Evolutionary conservation across 129 eudicot species (phyloP), one percentile per base, ranked within the genome.

Genomic region (Logfia minima): DNA sequence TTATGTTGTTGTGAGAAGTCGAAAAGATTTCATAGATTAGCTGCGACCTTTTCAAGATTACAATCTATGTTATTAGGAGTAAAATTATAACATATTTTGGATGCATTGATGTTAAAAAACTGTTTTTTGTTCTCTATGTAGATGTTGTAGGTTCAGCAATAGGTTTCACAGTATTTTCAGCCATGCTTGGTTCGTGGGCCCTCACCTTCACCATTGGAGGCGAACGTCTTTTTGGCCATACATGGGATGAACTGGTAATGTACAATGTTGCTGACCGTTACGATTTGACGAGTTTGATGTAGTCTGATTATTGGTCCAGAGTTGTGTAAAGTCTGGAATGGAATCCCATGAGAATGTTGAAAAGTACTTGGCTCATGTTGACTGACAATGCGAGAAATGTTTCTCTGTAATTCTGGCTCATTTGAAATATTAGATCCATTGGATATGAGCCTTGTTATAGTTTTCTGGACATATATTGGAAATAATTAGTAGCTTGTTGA

Each of bases 181-280:
- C 80, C 45, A 22, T 90, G 29, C 80, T 93, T 24, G 87, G 86
- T 76, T 84, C 96, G 1, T 93, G 98, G 98, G 88, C 97, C 45
- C 73, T 93, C 66, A 89, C 97, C 10, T 93, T 93, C 78, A 72
- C 86, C 48, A 83, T 90, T 53, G 98, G 98, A 80, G 98, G 98
- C 18, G 96, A 93, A 84, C 84, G 62, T 16, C 96, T 93, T 60
- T 85, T 93, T 63, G 98, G 98, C 74, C 97, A 83, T 79, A 82
- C 84, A n/a, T 93, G 98, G 97, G 80, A 90, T 83, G 89, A 93
- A 75, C 85, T 93, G 29, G 93, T 93, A 61, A 93, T 93, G 97
- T 90, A 90, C 91, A 93, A 93, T 78, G 85, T 90, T 78, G 98
- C 98, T 45, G 98, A 93, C 55, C 86, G 76, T 75, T 90, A 82